Evolutionary conservation across 331 rosid genomes (phyloP).

Genomic region (Malus hybrid): DNA sequence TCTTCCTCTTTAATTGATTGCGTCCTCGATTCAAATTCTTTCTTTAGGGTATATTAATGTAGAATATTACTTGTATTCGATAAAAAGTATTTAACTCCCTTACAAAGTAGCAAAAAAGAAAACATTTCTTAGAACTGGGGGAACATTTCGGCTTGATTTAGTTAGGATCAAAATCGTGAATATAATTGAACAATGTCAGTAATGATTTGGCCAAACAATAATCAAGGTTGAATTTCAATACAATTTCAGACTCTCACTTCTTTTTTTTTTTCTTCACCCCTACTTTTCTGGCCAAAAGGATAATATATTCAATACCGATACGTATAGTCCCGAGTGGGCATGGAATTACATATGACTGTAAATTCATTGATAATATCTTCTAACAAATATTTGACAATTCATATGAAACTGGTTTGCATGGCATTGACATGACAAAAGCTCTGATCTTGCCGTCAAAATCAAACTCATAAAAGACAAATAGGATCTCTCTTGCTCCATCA

Average conservation of each 20-base stretch:
- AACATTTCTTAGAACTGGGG: neutral
- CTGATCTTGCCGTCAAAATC: neutral
- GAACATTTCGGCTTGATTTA: neutral
- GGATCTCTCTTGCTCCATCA: slow-evolving; percentile 22
- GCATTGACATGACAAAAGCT: slow-evolving; percentile 12
- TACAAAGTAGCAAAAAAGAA: neutral
- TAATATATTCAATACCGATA: too few relatives aligned
- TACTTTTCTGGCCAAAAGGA: too few relatives aligned
- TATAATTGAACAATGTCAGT: neutral
- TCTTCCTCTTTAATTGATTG: too few relatives aligned
- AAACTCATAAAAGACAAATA: slow-evolving; percentile 15
- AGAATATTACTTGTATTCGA: neutral
- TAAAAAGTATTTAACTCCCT: too few relatives aligned
- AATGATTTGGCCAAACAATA: neutral
- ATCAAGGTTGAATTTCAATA: neutral
- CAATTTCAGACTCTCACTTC: too few relatives aligned
- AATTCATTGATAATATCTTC: neutral
- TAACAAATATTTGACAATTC: neutral
- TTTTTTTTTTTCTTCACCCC: too few relatives aligned
- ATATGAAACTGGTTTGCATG: neutral
- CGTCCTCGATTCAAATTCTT: too few relatives aligned
- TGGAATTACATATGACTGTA: neutral
- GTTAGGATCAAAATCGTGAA: neutral
- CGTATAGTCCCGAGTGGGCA: neutral
- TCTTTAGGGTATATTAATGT: neutral